Conservation (phyloP, 2,329 filamentous ascomycete species). For the Sporothrix mexicana region DNA sequence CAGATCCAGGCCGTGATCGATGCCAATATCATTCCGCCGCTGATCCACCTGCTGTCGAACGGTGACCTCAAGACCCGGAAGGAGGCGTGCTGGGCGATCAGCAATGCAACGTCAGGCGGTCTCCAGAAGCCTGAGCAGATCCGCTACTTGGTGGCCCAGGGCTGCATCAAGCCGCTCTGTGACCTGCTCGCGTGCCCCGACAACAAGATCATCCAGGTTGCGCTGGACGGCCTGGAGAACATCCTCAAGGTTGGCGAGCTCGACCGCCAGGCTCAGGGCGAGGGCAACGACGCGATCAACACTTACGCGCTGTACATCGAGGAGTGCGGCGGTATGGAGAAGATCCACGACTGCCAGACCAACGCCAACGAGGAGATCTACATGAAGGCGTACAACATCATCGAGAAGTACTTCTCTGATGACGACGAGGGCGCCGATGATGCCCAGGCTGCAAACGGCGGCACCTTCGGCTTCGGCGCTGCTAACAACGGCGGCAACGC, state of each 20-base stretch:
- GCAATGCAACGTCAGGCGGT: constrained; percentile 95
- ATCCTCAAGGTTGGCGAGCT: constrained; percentile 99
- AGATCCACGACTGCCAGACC: constrained; percentile 99
- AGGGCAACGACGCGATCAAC: constrained; percentile 82
- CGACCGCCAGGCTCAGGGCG: constrained; percentile 88
- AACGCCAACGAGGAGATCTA: constrained; percentile 99
- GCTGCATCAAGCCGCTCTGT: constrained; percentile 96
- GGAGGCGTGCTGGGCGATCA: constrained; percentile 99
- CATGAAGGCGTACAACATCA: constrained; percentile 99
- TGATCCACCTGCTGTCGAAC: constrained; percentile 95
- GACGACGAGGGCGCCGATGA: constrained; percentile 94
- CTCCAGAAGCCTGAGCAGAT: constrained; percentile 99
- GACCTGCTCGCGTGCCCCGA: constrained; percentile 95
- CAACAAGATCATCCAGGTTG: constrained; percentile 99
- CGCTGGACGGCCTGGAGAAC: constrained; percentile 96
- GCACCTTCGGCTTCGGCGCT: constrained; percentile 77
- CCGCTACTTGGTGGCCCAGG: constrained; percentile 87
- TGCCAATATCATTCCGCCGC: constrained; percentile 92
- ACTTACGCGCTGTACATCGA: constrained; percentile 97
- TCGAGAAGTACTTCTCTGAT: constrained; percentile 99
- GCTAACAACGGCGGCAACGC: constrained; percentile 58
- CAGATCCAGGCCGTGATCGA: constrained; percentile 98
- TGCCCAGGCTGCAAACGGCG: constrained; percentile 73
- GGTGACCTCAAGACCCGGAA: constrained; percentile 99
- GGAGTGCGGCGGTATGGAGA: constrained; percentile 98